phyloP scores from a whole-genome alignment of 441 rosid species.

The Pelargonium citronellum region DNA sequence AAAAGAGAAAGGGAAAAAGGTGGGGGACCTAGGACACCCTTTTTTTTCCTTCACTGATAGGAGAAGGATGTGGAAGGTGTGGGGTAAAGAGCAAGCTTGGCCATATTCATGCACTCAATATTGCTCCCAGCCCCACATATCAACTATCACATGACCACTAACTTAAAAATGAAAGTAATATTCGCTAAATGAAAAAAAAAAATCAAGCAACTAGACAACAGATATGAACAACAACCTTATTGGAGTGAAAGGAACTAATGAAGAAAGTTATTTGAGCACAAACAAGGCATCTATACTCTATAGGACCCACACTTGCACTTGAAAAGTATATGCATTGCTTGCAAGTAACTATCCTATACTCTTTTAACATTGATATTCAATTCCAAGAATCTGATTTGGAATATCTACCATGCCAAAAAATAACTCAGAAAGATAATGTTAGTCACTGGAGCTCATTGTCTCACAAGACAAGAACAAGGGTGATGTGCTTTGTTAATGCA shows the following conservation, averaged over 20 bases:
- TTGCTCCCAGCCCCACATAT: background rate
- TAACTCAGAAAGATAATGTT: too few relatives aligned
- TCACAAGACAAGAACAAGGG: too few relatives aligned
- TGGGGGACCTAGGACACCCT: background rate
- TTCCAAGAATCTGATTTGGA: background rate
- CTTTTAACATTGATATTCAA: background rate
- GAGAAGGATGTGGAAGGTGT: background rate
- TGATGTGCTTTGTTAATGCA: too few relatives aligned
- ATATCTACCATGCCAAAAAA: too few relatives aligned
- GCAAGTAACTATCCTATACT: background rate
- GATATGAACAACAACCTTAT: constrained; percentile 3
- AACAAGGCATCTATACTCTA: background rate
- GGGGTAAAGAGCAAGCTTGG: constrained; percentile 1
- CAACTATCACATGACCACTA: background rate
- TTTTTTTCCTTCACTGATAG: background rate
- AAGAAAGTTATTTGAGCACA: background rate
- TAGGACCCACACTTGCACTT: constrained; percentile 3
- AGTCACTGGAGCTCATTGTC: too few relatives aligned
- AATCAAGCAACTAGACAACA: background rate
- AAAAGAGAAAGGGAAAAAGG: background rate
- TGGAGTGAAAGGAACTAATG: background rate
- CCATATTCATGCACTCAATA: background rate
- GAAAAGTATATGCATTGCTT: background rate
- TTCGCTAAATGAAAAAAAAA: too few relatives aligned
- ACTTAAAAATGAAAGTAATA: too few relatives aligned